Percentiles rank a stretch among this genome's conserved stretches.
Conservation (phyloP, 192 early-diverging fungal species). For the Coemansia sp. region DNA sequence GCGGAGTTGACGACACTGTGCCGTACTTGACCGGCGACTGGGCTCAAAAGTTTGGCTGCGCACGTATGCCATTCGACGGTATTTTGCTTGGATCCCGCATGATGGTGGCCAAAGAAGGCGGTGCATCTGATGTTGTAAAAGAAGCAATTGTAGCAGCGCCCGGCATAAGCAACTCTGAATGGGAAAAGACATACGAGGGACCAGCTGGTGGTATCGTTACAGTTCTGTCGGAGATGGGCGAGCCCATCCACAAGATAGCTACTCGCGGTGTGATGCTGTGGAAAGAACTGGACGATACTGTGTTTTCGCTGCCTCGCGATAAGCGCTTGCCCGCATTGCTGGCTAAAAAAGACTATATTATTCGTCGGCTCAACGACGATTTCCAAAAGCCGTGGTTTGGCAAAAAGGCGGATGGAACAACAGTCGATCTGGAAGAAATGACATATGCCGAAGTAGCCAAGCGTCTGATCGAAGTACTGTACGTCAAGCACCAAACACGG, state of each 20-base stretch:
- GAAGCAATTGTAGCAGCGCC: slow-evolving; percentile 84
- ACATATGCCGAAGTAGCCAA: slow-evolving; percentile 87
- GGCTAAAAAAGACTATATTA: slow-evolving; percentile 90
- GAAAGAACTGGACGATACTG: slow-evolving; percentile 93
- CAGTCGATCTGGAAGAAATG: slow-evolving; percentile 86
- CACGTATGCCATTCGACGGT: slow-evolving; percentile 95
- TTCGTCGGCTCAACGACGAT: slow-evolving; percentile 83
- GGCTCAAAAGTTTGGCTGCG: slow-evolving; percentile 73
- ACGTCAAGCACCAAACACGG: slow-evolving; percentile 67
- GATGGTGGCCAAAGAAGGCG: slow-evolving; percentile 90
- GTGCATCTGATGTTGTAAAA: slow-evolving; percentile 79
- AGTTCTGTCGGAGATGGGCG: slow-evolving; percentile 90
- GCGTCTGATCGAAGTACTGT: slow-evolving; percentile 80
- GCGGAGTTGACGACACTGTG: slow-evolving; percentile 81
- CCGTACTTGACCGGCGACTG: slow-evolving; percentile 95
- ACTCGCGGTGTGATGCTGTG: slow-evolving; percentile 88
- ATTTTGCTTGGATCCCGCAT: slow-evolving; percentile 88
- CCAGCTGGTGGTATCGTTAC: slow-evolving; percentile 89
- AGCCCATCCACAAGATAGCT: slow-evolving; percentile 97
- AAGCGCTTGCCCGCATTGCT: slow-evolving; percentile 78
- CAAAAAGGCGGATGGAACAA: slow-evolving; percentile 68
- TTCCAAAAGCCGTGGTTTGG: slow-evolving; percentile 98
- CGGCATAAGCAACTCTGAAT: slow-evolving; percentile 78
- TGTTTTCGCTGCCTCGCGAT: slow-evolving; percentile 83
- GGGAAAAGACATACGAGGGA: slow-evolving; percentile 92